Conservation (phyloP, 306 rosid genomes). For the Pterocarpus santalinus region DNA sequence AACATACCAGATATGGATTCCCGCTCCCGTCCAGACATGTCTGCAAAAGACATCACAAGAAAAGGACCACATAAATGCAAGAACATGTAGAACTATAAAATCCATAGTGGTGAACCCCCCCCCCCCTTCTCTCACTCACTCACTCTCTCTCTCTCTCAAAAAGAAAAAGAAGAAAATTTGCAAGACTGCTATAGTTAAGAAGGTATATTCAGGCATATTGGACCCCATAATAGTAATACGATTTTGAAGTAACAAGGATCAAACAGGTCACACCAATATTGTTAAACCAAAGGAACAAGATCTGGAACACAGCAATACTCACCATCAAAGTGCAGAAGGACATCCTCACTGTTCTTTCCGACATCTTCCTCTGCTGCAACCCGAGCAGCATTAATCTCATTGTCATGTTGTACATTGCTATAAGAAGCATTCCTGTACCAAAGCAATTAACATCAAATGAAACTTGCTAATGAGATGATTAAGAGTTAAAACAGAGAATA, state of each 20-base stretch:
- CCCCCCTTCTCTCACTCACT: no score
- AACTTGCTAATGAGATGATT: not conserved
- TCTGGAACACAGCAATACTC: conserved; percentile 40
- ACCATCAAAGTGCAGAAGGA: conserved; percentile 70
- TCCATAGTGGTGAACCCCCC: no score
- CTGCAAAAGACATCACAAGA: conserved; percentile 47
- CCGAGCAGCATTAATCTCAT: conserved; percentile 72
- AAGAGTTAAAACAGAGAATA: not conserved
- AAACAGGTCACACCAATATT: not conserved
- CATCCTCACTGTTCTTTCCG: conserved; percentile 61
- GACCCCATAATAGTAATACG: not conserved
- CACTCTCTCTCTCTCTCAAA: no score
- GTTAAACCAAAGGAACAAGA: not conserved
- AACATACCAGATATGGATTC: conserved; percentile 65
- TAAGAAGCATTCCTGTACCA: conserved; percentile 70
- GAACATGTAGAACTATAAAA: no score
- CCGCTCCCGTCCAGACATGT: conserved; percentile 58
- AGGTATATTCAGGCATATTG: not conserved
- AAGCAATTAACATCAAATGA: conserved; percentile 26
- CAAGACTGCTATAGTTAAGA: not conserved
- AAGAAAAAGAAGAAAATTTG: no score
- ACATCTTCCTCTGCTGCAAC: conserved; percentile 73
- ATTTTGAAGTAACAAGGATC: not conserved
- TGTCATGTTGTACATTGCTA: conserved; percentile 69
- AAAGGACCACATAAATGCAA: conserved; percentile 1